Base-by-base conservation (phyloP, 2,329 filamentous ascomycete species). In the Huntiella decipiens region DNA sequence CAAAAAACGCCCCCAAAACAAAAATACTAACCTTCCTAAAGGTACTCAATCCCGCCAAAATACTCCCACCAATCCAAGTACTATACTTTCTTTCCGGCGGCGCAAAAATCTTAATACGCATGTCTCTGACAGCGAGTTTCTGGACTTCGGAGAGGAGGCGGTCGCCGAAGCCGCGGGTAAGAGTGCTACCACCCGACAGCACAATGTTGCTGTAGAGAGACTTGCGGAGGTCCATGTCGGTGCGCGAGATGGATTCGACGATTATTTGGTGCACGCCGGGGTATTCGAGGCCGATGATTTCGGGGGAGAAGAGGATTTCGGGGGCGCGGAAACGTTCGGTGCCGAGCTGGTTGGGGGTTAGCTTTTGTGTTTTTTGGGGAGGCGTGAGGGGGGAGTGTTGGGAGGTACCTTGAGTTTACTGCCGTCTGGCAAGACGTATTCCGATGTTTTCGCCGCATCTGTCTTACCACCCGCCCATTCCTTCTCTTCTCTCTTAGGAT, bases 61-160 rank as follows among this genome's bases (percentile, higher is more conserved):
- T 98, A 61, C 91, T 95, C 47, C 91, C 91, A 52, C 91, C 91
- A 55, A 96, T 96, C 91, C 91, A 98, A 31, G 91, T 98, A 51
- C 86, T 95, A 67, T 96, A 98, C 64, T 96, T 94, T 54, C 91
- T 74, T 69, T 98, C 91, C 4, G 91, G 88, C 46, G 91, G 91
- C 45, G 91, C 91, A 66, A 93, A 94, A 59, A 98, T 98, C 71
- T 95, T 94, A 67, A 98, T 96, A 57, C 87, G 78, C 88, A 95
- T 98, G 61, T 98, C 91, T 70, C 95, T 95, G 55, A 96, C 86
- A 8, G 91, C 91, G 56, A 96, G 67, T 60, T 80, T 73, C 65
- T 95, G 91, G 53, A 96, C 81, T 65, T 98, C 91, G 54, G 83
- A 78, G 58, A 98, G 69, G 55, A 98, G 66, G 44, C 91, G 75